These are phyloP conservation scores for Lactifluus subvellereus DNA, from an alignment of 768 basidiomycete genomes.

Conservation along the genomic window DNA sequence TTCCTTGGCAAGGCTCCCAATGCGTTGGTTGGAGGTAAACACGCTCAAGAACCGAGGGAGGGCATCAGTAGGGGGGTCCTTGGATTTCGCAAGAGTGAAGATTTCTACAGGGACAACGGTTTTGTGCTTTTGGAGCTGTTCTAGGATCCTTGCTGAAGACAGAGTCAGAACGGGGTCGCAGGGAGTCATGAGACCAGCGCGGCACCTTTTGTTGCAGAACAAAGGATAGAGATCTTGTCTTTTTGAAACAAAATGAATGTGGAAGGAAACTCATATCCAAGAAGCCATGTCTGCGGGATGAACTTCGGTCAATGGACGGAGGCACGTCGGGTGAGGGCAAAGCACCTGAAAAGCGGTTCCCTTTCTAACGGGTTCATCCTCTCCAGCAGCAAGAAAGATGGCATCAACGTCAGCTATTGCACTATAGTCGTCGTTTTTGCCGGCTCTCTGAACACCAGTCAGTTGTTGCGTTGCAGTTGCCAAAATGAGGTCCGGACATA, in stretches of 20 bases:
- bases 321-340: conserved; percentile 25
- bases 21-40: conserved; percentile 55
- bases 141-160: conserved; percentile 70
- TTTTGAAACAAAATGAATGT: conserved; percentile 83
- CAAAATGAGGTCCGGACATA: conserved; percentile 24
- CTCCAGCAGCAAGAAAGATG: conserved; percentile 69
- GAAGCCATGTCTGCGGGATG: conserved; percentile 75
- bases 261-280: conserved; percentile 97
- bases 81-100: conserved; percentile 69
- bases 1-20: conserved; percentile 81
- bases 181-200: conserved; percentile 3
- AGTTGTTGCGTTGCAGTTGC: neutral
- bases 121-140: conserved; percentile 61
- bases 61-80: conserved; percentile 71
- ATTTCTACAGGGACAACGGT: conserved; percentile 66
- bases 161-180: conserved; percentile 1
- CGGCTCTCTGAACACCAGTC: conserved; percentile 45
- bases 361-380: conserved; percentile 88
- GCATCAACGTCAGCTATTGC: conserved; percentile 65
- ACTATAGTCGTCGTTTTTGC: conserved; percentile 63
- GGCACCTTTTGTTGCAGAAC: conserved; percentile 84
- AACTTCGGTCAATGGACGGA: conserved; percentile 8
- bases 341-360: conserved; percentile 85
- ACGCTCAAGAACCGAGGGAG: conserved; percentile 59
- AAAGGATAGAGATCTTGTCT: conserved; percentile 70